Evolutionary conservation across 352 stramenopile species (phyloP), one percentile per base, ranked within the genome.

Genomic region (Peronospora farinosa): DNA sequence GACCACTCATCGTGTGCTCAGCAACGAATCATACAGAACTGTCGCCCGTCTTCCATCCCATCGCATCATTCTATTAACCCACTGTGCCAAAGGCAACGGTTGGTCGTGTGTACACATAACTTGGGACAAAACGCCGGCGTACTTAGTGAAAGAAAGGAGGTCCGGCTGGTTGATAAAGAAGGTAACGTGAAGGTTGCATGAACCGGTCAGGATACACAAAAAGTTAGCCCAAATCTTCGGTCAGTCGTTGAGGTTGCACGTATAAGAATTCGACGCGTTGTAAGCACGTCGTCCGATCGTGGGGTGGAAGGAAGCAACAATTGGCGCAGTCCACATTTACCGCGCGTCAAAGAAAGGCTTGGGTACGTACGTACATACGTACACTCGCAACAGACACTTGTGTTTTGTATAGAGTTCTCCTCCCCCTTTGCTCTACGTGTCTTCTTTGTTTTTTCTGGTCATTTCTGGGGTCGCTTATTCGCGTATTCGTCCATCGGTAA

Each of bases 401-500:
- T 43, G 21, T 33, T 48, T 21, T 38, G 51, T 59, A 59, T 48
- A 38, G 32, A 40, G 25, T 6, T 10, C 23, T 42, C 40, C n/a
- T n/a, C n/a, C n/a, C 27, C 27, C 39, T 38, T 53, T 31, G 31
- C 27, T 55, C 40, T 48, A 49, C 52, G 36, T 40, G 46, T 48
- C 27, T 16, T 21, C 23, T 32, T 47, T 40, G 37, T 32, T 32
- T 32, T 32, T n/a, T n/a, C n/a, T n/a, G n/a, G 10, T 12, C 12
- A 3, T 32, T 27, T 5, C 13, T 35, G 25, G 16, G 17, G 47
- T 23, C n/a, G 47, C 64, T 69, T 57, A 74, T 67, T 74, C 46
- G 39, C 49, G 57, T 61, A 55, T 68, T 69, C 49, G 51, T 70
- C 47, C 42, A 65, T 73, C 52, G 56, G 56, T 47, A 50, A 5